Evolutionary conservation across 331 rosid species (phyloP).

Genomic region (Malus hybrid): DNA sequence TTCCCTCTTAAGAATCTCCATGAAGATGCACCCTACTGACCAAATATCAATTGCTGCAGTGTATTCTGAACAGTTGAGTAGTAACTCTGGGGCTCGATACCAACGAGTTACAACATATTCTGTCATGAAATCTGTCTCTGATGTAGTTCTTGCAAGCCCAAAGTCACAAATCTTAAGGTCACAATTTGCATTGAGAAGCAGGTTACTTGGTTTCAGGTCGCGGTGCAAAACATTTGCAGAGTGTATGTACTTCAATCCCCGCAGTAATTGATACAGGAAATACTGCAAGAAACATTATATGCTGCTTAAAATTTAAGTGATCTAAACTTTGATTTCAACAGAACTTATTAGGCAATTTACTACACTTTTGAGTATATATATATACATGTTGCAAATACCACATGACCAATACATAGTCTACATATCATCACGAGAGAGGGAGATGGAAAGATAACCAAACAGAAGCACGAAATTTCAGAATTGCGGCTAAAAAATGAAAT

Average conservation of each 20-base stretch:
- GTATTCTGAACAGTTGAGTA: slow-evolving; percentile 79
- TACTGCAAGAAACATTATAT: slow-evolving; percentile 50
- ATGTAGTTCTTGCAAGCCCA: no score
- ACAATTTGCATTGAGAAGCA: no score
- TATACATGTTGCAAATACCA: not conserved
- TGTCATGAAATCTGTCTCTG: no score
- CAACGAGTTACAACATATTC: slow-evolving; percentile 83
- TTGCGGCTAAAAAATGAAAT: not conserved
- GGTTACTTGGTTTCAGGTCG: no score
- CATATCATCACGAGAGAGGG: not conserved
- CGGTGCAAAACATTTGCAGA: no score
- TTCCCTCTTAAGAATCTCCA: slow-evolving; percentile 80
- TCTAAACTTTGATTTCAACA: not conserved
- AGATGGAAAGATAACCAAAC: not conserved
- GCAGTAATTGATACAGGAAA: slow-evolving; percentile 73
- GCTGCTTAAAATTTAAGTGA: slow-evolving; percentile 1
- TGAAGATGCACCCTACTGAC: slow-evolving; percentile 95
- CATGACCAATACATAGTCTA: not conserved
- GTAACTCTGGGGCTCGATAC: slow-evolving; percentile 94
- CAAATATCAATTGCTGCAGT: slow-evolving; percentile 92
- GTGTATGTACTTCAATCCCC: slow-evolving; percentile 77
- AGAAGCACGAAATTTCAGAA: not conserved
- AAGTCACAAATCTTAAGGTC: no score
- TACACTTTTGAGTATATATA: not conserved
- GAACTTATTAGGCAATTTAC: not conserved